Conservation (phyloP, 2,329 filamentous ascomycete species). For the Epichloe gansuensis region DNA sequence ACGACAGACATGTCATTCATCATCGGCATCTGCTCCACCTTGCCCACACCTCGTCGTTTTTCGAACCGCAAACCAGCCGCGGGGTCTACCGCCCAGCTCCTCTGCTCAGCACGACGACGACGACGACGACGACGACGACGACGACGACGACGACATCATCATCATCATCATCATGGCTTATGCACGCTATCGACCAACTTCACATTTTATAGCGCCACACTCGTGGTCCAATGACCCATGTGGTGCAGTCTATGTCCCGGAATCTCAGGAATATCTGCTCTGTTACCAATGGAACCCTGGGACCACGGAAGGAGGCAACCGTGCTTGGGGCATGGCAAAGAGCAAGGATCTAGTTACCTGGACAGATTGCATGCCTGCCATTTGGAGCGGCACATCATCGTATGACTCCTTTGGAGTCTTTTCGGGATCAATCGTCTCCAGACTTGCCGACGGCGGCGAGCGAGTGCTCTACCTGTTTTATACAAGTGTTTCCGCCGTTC, state of each 20-base stretch:
- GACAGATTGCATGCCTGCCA: slow-evolving; percentile 9
- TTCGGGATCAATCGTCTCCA: slow-evolving; percentile 30
- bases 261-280: slow-evolving; percentile 28
- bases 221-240: slow-evolving; percentile 29
- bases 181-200: slow-evolving; percentile 7
- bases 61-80: too few relatives aligned
- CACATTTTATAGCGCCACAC: slow-evolving; percentile 25
- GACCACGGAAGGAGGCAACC: slow-evolving; percentile 14
- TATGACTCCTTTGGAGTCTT: slow-evolving; percentile 32
- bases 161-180: slow-evolving; percentile 1
- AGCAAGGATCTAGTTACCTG: slow-evolving; percentile 29
- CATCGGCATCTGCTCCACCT: too few relatives aligned
- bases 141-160: neutral
- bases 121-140: neutral
- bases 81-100: too few relatives aligned
- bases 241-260: slow-evolving; percentile 29
- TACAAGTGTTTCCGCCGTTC: slow-evolving; percentile 29
- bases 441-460: slow-evolving; percentile 26
- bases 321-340: slow-evolving; percentile 20
- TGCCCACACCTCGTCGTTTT: too few relatives aligned
- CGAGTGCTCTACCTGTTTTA: slow-evolving; percentile 25
- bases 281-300: slow-evolving; percentile 23
- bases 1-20: too few relatives aligned
- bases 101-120: too few relatives aligned
- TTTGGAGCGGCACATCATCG: slow-evolving; percentile 16